Evolutionary conservation across 306 rosid species (phyloP).

Genomic region (Betula pendula): DNA sequence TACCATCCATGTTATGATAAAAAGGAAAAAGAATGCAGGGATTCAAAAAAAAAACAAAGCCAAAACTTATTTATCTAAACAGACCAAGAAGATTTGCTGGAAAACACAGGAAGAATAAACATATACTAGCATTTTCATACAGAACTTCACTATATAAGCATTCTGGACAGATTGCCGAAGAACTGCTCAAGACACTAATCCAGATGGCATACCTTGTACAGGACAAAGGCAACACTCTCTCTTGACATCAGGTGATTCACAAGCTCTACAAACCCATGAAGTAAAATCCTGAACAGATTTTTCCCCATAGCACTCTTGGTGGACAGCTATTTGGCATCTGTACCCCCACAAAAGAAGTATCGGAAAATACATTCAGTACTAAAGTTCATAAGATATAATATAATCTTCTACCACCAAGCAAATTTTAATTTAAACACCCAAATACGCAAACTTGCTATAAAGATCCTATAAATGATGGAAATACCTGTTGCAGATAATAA

Average conservation of each 20-base stretch:
- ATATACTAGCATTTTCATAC: constrained; percentile 4
- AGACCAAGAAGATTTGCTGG: constrained; percentile 3
- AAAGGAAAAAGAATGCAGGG: background rate
- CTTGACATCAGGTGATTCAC: constrained; percentile 82
- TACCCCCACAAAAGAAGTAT: constrained; percentile 16
- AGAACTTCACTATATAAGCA: constrained; percentile 9
- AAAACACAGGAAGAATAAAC: constrained; percentile 10
- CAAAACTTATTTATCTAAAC: background rate
- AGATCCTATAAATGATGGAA: constrained; percentile 28
- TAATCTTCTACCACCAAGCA: constrained; percentile 13
- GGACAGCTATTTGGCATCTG: constrained; percentile 98
- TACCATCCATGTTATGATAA: background rate
- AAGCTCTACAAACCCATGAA: constrained; percentile 98
- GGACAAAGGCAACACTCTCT: constrained; percentile 99
- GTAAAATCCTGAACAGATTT: constrained; percentile 81
- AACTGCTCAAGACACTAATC: constrained; percentile 33
- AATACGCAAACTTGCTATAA: constrained; percentile 5
- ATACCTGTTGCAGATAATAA: constrained; percentile 93
- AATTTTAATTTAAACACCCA: constrained; percentile 4
- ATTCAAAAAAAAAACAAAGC: background rate
- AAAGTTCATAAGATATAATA: background rate
- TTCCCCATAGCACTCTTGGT: constrained; percentile 98
- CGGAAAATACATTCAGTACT: constrained; percentile 10
- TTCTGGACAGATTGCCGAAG: constrained; percentile 12
- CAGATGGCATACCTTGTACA: constrained; percentile 63